A percentile compares a stretch with the other conserved stretches of the same genome.
These are phyloP conservation scores for Patellifolia procumbens DNA, from an alignment of 179 eudicot species.

Conservation along the genomic window DNA sequence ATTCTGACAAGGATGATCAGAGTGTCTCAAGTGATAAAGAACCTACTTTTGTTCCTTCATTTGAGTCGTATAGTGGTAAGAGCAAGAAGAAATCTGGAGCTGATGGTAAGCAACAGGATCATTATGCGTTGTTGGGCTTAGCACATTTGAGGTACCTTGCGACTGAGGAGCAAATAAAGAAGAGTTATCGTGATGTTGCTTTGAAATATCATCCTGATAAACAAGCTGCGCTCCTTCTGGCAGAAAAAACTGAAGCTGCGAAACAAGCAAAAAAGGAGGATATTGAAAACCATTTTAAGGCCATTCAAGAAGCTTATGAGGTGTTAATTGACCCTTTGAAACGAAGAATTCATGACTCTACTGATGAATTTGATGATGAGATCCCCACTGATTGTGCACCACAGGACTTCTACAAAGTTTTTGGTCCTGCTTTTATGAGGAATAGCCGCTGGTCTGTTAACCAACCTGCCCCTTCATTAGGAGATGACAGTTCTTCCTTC, in stretches of 20 bases:
- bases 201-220: constrained; percentile 94
- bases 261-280: constrained; percentile 87
- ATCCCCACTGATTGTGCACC: constrained; percentile 88
- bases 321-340: constrained; percentile 75
- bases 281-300: constrained; percentile 80
- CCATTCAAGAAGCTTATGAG: constrained; percentile 95
- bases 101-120: constrained; percentile 77
- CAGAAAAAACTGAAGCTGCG: constrained; percentile 81
- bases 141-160: constrained; percentile 91
- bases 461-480: constrained; percentile 72
- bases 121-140: constrained; percentile 89
- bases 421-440: constrained; percentile 91
- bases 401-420: constrained; percentile 86
- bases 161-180: constrained; percentile 85
- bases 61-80: constrained; percentile 76
- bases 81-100: constrained; percentile 82
- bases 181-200: constrained; percentile 91
- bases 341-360: constrained; percentile 89
- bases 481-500: constrained; percentile 68
- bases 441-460: constrained; percentile 91
- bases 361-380: constrained; percentile 98
- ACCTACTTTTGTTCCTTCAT: constrained; percentile 51
- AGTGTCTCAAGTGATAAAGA: constrained; percentile 57
- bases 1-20: constrained; percentile 50
- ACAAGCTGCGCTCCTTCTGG: constrained; percentile 82